phyloP scores from a whole-genome alignment of 805 yeast species.

The Zygosaccharomyces gambellarensis region DNA sequence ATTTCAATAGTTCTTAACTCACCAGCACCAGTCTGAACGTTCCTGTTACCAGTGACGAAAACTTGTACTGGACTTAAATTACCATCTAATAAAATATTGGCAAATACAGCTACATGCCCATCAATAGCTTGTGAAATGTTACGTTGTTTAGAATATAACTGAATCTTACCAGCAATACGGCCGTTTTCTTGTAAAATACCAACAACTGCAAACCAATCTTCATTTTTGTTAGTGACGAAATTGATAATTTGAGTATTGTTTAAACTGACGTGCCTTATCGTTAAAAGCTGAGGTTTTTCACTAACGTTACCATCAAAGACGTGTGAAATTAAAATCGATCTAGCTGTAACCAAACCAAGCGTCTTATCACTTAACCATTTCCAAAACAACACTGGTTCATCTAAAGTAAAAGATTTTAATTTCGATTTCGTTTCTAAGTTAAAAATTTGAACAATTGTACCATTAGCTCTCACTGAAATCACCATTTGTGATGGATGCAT shows the following conservation, averaged over 20 bases:
- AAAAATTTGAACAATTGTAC: constrained; percentile 92
- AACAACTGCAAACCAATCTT: constrained; percentile 90
- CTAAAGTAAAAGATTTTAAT: constrained; percentile 78
- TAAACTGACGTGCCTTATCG: constrained; percentile 78
- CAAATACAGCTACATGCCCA: constrained; percentile 94
- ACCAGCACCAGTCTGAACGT: constrained; percentile 69
- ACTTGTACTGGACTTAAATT: constrained; percentile 72
- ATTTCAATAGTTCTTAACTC: constrained; percentile 91
- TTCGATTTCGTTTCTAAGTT: constrained; percentile 83
- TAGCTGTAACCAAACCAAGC: constrained; percentile 80
- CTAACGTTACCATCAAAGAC: constrained; percentile 74
- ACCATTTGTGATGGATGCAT: constrained; percentile 89
- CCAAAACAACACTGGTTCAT: constrained; percentile 92
- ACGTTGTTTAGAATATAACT: constrained; percentile 81
- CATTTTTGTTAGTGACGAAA: constrained; percentile 71
- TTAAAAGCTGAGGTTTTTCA: constrained; percentile 71
- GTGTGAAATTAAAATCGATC: constrained; percentile 73
- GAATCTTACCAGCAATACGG: constrained; percentile 93
- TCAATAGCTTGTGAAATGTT: constrained; percentile 94
- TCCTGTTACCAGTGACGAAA: constrained; percentile 88
- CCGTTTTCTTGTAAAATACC: constrained; percentile 95
- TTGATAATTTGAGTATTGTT: constrained; percentile 84
- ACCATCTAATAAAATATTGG: constrained; percentile 67
- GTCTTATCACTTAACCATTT: constrained; percentile 74
- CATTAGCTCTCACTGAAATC: constrained; percentile 91